Conservation (phyloP, 495 filamentous ascomycete genomes). For the Penicillium ucsense region DNA sequence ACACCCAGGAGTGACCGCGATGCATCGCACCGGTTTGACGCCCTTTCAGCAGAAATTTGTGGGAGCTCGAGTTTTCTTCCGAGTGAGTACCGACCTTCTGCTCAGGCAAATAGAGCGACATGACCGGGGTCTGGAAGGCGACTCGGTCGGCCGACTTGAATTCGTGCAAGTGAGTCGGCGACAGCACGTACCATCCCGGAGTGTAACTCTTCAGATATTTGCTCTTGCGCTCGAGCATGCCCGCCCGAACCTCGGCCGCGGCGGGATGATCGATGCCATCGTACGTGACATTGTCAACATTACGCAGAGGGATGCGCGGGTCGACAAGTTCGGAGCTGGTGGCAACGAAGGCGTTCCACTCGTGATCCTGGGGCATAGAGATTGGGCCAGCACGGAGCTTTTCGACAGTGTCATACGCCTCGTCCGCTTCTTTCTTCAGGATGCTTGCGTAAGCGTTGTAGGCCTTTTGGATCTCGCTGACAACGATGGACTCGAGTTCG, state of each 20-base stretch:
- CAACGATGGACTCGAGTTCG: constrained; percentile 89
- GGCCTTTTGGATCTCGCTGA: constrained; percentile 93
- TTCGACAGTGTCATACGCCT: constrained; percentile 65
- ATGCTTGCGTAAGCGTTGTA: constrained; percentile 89
- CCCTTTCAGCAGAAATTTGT: constrained; percentile 96
- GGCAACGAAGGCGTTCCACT: constrained; percentile 80
- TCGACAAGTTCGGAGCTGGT: constrained; percentile 82
- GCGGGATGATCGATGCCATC: constrained; percentile 86
- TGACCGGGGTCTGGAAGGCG: constrained; percentile 67
- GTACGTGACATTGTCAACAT: constrained; percentile 78
- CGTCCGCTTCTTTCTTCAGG: constrained; percentile 79
- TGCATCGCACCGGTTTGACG: constrained; percentile 90
- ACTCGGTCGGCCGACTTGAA: constrained; percentile 84
- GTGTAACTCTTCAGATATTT: constrained; percentile 98
- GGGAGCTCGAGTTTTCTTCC: constrained; percentile 71
- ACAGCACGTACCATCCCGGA: constrained; percentile 95
- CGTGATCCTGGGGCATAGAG: constrained; percentile 79
- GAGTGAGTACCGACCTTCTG: constrained; percentile 94
- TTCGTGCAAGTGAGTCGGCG: constrained; percentile 93
- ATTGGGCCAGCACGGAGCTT: constrained; percentile 77
- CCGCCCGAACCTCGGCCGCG: constrained; percentile 76
- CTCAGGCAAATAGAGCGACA: constrained; percentile 91
- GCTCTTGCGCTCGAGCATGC: constrained; percentile 92
- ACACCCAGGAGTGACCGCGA: constrained; percentile 94
- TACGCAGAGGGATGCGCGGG: constrained; percentile 67